Evolutionary conservation across 2,329 filamentous ascomycete genomes (phyloP).

Genomic region (Colletotrichum lupini): DNA sequence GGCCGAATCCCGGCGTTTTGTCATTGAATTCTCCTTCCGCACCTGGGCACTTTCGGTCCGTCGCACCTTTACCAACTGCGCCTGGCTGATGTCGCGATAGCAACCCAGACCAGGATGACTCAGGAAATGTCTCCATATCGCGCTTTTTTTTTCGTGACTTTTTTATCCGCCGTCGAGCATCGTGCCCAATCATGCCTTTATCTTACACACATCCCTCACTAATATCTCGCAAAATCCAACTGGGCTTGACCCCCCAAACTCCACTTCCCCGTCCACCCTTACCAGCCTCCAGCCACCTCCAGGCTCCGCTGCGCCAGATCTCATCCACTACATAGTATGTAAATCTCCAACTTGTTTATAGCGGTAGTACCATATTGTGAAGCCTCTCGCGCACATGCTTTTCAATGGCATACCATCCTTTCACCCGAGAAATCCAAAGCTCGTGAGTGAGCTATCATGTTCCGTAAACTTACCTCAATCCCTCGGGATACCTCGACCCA

Average conservation of each 20-base stretch:
- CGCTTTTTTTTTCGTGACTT: constrained; percentile 27
- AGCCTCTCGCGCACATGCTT: constrained; percentile 12
- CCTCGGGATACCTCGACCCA: not conserved
- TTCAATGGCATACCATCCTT: not conserved
- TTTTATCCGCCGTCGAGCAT: not conserved
- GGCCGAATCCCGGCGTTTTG: constrained; percentile 30
- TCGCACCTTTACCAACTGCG: not conserved
- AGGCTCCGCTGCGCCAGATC: not conserved
- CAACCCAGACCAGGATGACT: constrained; percentile 18
- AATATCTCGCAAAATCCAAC: not conserved
- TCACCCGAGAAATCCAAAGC: constrained; percentile 2
- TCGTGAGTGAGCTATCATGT: constrained; percentile 12
- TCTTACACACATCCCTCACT: constrained; percentile 19
- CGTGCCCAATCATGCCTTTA: constrained; percentile 22
- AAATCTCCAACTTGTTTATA: not conserved
- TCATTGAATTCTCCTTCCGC: constrained; percentile 1
- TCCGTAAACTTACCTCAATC: not conserved
- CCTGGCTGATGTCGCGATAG: constrained; percentile 24
- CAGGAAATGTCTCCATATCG: constrained; percentile 7
- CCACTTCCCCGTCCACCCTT: not conserved
- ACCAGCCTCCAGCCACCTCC: not conserved
- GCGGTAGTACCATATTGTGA: not conserved
- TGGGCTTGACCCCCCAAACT: not conserved
- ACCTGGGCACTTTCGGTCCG: constrained; percentile 1
- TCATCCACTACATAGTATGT: too few relatives aligned